Evolutionary conservation across 1,284 basidiomycete genomes (phyloP).

Genomic region (Apiotrichum domesticum): DNA sequence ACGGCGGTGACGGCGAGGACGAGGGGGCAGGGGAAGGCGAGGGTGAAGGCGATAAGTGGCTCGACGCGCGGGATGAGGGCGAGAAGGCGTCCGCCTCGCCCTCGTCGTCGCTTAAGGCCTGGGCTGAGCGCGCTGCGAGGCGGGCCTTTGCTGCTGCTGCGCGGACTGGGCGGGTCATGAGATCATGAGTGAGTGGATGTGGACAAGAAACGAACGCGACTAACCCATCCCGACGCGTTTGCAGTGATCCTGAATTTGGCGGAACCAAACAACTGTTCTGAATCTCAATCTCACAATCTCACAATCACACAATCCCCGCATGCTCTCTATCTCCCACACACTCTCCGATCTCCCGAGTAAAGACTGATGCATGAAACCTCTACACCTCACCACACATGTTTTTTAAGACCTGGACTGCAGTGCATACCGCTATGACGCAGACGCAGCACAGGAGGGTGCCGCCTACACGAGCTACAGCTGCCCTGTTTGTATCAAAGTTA

Average conservation of each 20-base stretch:
- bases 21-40: too few relatives aligned
- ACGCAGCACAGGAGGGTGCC: neutral
- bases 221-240: neutral
- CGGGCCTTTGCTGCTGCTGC: slow-evolving; percentile 2
- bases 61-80: neutral
- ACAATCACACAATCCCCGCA: too few relatives aligned
- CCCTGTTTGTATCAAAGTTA: neutral
- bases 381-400: neutral
- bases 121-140: neutral
- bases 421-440: neutral
- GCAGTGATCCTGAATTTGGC: neutral
- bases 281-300: too few relatives aligned
- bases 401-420: neutral
- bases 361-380: too few relatives aligned
- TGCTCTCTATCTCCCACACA: too few relatives aligned
- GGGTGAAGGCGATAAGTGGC: too few relatives aligned
- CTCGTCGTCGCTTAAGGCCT: neutral
- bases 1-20: neutral
- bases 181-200: neutral
- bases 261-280: slow-evolving; percentile 8
- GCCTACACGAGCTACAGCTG: neutral
- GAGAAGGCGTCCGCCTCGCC: slow-evolving; percentile 3
- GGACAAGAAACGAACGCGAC: too few relatives aligned
- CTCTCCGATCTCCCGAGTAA: neutral
- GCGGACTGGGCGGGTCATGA: neutral